A percentile compares a stretch with the other conserved stretches of the same genome.
phyloP scores from a whole-genome alignment of 441 rosid species.

The Erodium chrysanthum region DNA sequence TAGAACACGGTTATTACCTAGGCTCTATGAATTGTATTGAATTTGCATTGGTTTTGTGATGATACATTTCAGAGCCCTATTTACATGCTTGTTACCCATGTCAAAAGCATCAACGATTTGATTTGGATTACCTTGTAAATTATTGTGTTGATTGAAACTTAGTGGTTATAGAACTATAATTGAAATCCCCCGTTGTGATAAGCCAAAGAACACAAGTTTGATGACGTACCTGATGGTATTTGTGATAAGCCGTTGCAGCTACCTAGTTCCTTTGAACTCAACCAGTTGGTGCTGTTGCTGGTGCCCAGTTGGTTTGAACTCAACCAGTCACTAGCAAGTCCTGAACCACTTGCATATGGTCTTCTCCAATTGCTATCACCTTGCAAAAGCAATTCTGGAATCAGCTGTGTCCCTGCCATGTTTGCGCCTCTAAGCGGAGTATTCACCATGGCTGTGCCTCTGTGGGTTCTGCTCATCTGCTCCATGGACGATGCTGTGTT shows the following conservation, averaged over 20 bases:
- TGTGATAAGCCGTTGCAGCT: conserved; percentile 20
- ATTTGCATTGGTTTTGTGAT: not conserved
- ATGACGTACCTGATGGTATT: conserved; percentile 34
- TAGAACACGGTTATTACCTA: not conserved
- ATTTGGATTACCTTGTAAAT: no score
- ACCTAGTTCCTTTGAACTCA: conserved; percentile 9
- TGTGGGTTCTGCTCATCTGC: conserved; percentile 19
- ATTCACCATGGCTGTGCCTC: conserved; percentile 18
- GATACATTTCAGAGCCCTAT: not conserved
- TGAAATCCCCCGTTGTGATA: not conserved
- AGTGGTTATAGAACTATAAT: conserved; percentile 5
- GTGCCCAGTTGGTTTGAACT: conserved; percentile 5
- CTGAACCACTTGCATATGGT: conserved; percentile 8
- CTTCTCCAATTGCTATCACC: conserved; percentile 20
- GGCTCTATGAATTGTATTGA: not conserved
- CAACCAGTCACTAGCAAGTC: conserved; percentile 17
- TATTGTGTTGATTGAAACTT: not conserved
- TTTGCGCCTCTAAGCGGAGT: conserved; percentile 11
- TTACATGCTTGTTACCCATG: not conserved
- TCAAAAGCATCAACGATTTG: not conserved
- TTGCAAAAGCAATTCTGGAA: conserved; percentile 28
- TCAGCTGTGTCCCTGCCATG: not conserved
- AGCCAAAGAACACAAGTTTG: conserved; percentile 1
- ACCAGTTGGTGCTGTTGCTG: conserved; percentile 10
- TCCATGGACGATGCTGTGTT: conserved; percentile 26